Conservation (phyloP, 2,329 filamentous ascomycete species). For the Xenosphaeropsis pyriputrescens region DNA sequence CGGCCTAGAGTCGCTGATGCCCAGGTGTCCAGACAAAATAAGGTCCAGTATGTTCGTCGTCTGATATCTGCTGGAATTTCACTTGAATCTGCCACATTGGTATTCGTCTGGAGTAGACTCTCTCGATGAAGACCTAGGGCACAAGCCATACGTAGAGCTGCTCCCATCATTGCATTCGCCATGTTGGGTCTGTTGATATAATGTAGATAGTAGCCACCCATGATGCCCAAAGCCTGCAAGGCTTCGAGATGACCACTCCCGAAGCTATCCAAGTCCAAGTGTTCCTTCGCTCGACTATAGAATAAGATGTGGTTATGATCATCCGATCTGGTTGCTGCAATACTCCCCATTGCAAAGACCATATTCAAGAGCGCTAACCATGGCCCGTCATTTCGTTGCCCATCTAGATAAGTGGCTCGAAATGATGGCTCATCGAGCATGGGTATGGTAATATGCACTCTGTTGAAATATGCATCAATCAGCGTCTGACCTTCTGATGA, state of each 20-base stretch:
- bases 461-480: constrained; percentile 63
- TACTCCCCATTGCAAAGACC: constrained; percentile 62
- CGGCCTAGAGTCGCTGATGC: constrained; percentile 55
- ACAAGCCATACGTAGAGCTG: constrained; percentile 59
- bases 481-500: constrained; percentile 52
- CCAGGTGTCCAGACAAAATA: constrained; percentile 65
- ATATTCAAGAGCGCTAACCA: constrained; percentile 65
- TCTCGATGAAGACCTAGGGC: constrained; percentile 60
- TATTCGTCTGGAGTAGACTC: constrained; percentile 20
- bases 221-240: constrained; percentile 54
- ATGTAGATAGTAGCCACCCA: constrained; percentile 65
- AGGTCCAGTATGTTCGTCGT: constrained; percentile 58
- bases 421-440: constrained; percentile 62
- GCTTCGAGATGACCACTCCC: constrained; percentile 60
- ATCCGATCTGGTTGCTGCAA: constrained; percentile 43
- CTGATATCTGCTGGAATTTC: constrained; percentile 39
- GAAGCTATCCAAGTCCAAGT: constrained; percentile 51
- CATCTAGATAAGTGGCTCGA: constrained; percentile 47
- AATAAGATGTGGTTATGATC: constrained; percentile 56
- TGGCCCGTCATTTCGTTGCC: constrained; percentile 47
- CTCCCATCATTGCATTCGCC: constrained; percentile 58
- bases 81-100: constrained; percentile 4
- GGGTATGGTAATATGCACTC: constrained; percentile 57
- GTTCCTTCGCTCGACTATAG: constrained; percentile 52
- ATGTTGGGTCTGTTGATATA: constrained; percentile 67